Conservation (phyloP, 2,329 filamentous ascomycete species). For the Dothistroma septosporum region DNA sequence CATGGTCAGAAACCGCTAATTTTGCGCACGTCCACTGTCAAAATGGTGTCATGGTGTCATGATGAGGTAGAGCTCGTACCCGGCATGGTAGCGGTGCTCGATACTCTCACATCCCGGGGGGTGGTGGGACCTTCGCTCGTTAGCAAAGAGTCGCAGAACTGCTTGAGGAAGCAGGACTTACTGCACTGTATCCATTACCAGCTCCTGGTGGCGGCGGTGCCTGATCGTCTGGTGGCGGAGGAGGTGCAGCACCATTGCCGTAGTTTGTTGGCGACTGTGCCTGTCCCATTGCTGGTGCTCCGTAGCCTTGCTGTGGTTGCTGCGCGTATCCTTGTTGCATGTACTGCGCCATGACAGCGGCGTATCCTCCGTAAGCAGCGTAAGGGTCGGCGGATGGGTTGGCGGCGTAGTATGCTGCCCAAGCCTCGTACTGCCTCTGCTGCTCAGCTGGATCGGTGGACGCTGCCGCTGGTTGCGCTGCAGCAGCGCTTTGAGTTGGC, state of each 20-base stretch:
- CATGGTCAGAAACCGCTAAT: background rate
- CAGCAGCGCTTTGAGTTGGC: conserved; percentile 29
- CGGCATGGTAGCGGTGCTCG: no score
- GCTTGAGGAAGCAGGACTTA: background rate
- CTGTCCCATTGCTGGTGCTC: background rate
- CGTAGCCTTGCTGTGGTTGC: background rate
- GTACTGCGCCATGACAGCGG: conserved; percentile 24
- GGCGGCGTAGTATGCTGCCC: conserved; percentile 76
- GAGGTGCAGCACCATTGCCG: background rate
- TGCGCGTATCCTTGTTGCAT: conserved; percentile 9
- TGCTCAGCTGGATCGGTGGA: conserved; percentile 27
- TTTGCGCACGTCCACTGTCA: background rate
- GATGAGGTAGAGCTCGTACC: background rate
- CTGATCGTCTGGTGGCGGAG: background rate
- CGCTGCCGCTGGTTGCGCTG: conserved; percentile 29
- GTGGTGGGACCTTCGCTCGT: background rate
- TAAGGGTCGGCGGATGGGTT: conserved; percentile 83
- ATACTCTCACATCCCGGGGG: background rate
- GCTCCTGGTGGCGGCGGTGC: background rate
- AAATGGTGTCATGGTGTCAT: background rate
- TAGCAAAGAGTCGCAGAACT: background rate
- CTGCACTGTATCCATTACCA: background rate
- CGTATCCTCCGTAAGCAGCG: conserved; percentile 77
- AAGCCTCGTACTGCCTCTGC: conserved; percentile 50
- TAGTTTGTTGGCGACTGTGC: background rate